phyloP scores from a whole-genome alignment of 2,329 filamentous ascomycete species.

The Trichoderma polysporum region DNA sequence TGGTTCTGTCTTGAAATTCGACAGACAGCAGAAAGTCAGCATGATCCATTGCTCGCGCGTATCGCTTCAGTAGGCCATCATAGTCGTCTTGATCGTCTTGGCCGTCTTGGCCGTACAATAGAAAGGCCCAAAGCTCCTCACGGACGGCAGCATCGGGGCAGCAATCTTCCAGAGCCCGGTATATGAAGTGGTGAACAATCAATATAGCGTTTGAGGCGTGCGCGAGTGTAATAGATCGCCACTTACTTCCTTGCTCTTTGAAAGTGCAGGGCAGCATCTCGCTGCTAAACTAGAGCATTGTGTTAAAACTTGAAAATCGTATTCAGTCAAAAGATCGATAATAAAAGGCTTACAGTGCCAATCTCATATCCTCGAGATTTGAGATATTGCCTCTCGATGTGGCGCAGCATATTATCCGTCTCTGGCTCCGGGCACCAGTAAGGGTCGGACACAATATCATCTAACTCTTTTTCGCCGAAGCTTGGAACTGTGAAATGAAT shows the following conservation, averaged over 20 bases:
- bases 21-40: conserved; percentile 49
- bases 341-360: conserved; percentile 44
- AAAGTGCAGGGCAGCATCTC: conserved; percentile 47
- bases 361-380: conserved; percentile 51
- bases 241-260: conserved; percentile 54
- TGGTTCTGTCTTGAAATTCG: conserved; percentile 25
- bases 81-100: conserved; percentile 18
- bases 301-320: not conserved
- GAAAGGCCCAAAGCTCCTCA: conserved; percentile 42
- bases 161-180: conserved; percentile 39
- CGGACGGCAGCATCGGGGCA: conserved; percentile 47
- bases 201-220: conserved; percentile 54
- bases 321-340: not conserved
- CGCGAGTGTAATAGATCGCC: conserved; percentile 46
- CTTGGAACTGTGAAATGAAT: not conserved
- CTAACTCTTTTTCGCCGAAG: not conserved
- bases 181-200: conserved; percentile 54
- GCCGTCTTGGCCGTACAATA: conserved; percentile 32
- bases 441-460: conserved; percentile 21
- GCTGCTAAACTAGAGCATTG: conserved; percentile 37
- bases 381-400: conserved; percentile 40
- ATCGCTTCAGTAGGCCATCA: conserved; percentile 46
- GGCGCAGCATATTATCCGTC: conserved; percentile 37
- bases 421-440: conserved; percentile 23
- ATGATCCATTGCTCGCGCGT: conserved; percentile 49